These are phyloP conservation scores for Aspergillus tubingensis DNA, from an alignment of 2,329 filamentous ascomycete species.

Conservation along the genomic window DNA sequence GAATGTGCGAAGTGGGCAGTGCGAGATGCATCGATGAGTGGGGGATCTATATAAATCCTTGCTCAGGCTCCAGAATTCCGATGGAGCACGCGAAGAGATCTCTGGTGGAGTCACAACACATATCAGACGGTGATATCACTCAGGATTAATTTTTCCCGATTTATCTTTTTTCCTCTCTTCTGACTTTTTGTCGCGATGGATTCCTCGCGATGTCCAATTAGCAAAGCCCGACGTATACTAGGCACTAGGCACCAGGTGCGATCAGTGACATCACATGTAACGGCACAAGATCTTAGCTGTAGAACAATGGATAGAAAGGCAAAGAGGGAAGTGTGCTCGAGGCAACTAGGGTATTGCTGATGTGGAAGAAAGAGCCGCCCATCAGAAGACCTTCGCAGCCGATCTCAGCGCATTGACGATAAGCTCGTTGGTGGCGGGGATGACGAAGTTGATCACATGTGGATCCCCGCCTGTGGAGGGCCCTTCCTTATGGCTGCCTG, in stretches of 20 bases:
- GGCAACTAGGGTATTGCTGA: not conserved
- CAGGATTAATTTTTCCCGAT: conserved; percentile 11
- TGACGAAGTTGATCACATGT: conserved; percentile 21
- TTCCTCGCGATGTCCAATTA: not conserved
- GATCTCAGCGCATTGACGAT: conserved; percentile 17
- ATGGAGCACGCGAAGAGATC: conserved; percentile 19
- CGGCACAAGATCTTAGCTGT: not conserved
- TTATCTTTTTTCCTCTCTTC: not conserved
- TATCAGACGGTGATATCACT: conserved; percentile 30
- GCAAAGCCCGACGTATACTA: conserved; percentile 15
- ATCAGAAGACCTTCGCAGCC: conserved; percentile 16
- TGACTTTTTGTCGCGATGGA: conserved; percentile 2
- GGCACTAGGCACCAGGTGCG: conserved; percentile 24
- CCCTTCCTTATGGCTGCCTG: conserved; percentile 11
- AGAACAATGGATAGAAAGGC: not conserved
- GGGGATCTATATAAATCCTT: conserved; percentile 21
- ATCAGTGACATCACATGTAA: conserved; percentile 26
- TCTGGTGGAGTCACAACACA: conserved; percentile 12
- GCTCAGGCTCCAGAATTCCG: conserved; percentile 33
- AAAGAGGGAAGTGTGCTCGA: conserved; percentile 2
- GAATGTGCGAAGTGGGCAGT: conserved; percentile 8
- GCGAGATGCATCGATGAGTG: conserved; percentile 28
- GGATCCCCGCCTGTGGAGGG: conserved; percentile 14
- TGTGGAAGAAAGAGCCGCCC: not conserved
- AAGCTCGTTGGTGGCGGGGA: conserved; percentile 10